These are phyloP conservation scores for Saccharomycopsis fermentans DNA, from an alignment of 805 yeast species.

Conservation along the genomic window DNA sequence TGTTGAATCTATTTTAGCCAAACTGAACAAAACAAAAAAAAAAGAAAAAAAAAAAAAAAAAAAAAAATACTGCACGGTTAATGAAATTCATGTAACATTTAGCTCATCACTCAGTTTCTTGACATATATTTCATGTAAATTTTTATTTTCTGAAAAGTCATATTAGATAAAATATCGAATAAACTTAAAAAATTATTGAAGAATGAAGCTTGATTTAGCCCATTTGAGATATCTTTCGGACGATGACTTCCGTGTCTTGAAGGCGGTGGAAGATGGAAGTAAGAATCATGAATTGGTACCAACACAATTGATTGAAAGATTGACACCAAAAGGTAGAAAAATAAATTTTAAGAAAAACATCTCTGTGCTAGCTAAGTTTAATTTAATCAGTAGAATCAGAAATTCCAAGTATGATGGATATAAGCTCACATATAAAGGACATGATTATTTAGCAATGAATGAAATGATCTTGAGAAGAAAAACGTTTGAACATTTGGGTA, in stretches of 20 bases:
- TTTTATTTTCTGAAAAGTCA: too few species aligned
- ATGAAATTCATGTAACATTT: too few species aligned
- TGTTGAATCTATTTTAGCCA: too few species aligned
- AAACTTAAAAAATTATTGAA: background rate
- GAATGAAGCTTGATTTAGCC: slow-evolving; percentile 84
- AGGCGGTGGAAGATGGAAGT: slow-evolving; percentile 85
- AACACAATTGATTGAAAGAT: slow-evolving; percentile 65
- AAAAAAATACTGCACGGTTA: background rate
- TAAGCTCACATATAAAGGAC: slow-evolving; percentile 78
- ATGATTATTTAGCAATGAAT: slow-evolving; percentile 84
- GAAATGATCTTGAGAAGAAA: slow-evolving; percentile 61
- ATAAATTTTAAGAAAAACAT: slow-evolving; percentile 71
- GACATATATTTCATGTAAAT: too few species aligned
- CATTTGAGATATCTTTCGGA: slow-evolving; percentile 88
- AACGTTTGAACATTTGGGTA: slow-evolving; percentile 68
- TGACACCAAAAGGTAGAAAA: slow-evolving; percentile 40
- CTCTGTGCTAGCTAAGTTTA: slow-evolving; percentile 78
- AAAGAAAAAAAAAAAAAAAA: slow-evolving; percentile 1
- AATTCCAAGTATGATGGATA: slow-evolving; percentile 96
- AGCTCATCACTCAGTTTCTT: too few species aligned
- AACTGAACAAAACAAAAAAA: background rate
- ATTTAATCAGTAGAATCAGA: slow-evolving; percentile 63
- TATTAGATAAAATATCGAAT: background rate
- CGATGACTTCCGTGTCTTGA: slow-evolving; percentile 83
- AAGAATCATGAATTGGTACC: slow-evolving; percentile 94